These are phyloP conservation scores for Pseudohyphozyma bogoriensis DNA, from an alignment of 768 basidiomycete species.

Conservation along the genomic window DNA sequence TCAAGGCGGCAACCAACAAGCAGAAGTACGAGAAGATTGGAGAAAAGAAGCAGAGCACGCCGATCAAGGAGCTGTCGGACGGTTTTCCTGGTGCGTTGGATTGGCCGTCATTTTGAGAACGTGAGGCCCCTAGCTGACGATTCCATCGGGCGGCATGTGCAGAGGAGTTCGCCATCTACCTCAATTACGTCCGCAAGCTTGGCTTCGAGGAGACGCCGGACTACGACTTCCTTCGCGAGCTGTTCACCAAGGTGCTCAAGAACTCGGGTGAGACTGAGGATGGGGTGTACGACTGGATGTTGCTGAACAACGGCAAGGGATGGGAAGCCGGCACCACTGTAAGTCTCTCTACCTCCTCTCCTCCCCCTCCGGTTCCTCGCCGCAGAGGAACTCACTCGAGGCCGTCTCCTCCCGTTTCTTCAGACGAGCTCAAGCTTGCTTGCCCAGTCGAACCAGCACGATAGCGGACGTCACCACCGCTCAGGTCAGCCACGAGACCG, in stretches of 20 bases:
- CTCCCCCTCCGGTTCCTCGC: background rate
- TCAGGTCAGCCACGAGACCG: conserved; percentile 30
- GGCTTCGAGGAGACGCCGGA: conserved; percentile 99
- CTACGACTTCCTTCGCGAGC: conserved; percentile 91
- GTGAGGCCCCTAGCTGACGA: conserved; percentile 8
- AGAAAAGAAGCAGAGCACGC: conserved; percentile 97
- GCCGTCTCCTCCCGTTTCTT: too few relatives aligned
- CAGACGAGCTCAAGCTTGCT: conserved; percentile 22
- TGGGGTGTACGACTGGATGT: conserved; percentile 92
- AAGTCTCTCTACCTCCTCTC: background rate
- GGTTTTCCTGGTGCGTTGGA: conserved; percentile 69
- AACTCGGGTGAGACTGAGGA: conserved; percentile 84
- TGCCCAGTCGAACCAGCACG: conserved; percentile 19
- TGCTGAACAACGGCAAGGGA: conserved; percentile 82
- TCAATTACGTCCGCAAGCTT: conserved; percentile 97
- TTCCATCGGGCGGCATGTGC: too few relatives aligned
- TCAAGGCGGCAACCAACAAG: conserved; percentile 99
- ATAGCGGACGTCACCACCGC: conserved; percentile 30
- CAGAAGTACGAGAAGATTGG: conserved; percentile 99
- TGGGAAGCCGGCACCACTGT: conserved; percentile 64
- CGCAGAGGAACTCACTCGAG: background rate
- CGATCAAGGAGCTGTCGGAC: conserved; percentile 92
- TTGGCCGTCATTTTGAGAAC: conserved; percentile 14
- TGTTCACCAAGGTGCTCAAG: conserved; percentile 89
- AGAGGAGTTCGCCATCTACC: conserved; percentile 98